Base-by-base conservation (phyloP, 2,329 filamentous ascomycete species). In the Tolypocladium ovalisporum region DNA sequence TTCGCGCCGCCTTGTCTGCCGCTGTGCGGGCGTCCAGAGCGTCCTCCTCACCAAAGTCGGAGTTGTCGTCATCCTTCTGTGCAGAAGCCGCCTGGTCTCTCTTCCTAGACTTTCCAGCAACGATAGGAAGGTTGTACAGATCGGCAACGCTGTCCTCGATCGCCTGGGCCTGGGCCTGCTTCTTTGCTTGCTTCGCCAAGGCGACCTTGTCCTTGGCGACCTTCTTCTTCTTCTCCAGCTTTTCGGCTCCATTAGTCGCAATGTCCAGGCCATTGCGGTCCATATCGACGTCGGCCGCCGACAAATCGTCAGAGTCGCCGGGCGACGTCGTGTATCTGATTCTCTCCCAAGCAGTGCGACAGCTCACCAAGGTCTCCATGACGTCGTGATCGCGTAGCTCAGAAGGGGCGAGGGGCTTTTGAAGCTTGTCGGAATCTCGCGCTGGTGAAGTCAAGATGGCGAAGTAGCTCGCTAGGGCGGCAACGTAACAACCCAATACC, bases 21-120 rank as follows among this genome's bases (percentile, higher is more conserved):
- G 90, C 87, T 60, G 93, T 85, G 60, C 85, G 81, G 13, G 86
- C 84, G 56, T 91, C 90, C 58, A 97, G 81, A 4, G 79, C 76
- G 19, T 89, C 87, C 70, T 96, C 91, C 66, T 99, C 94, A 64
- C 93, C 94, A 68, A 99, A 93, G 76, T 99, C 94, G 3, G 91
- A 96, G 65, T 89, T 82, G 60, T 87, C 83, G 55, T 82, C 81
- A 29, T 73, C 70, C 29, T 69, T 70, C 36, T 82, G 79, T 22
- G 63, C 65, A 10, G 63, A 63, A 12, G 61, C 56, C 44, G 67
- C 65, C 60, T 68, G 72, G 54, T 66, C 58, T n/a, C 49, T 59
- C 32, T 67, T 66, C 60, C 75, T 79, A 56, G 75, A 73, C 62
- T 75, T 77, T 67, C 78, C 81, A 59, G 73, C 62, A 57, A 74